Base-by-base conservation (phyloP, 2,329 filamentous ascomycete species). In the Bipolaris sorokiniana region DNA sequence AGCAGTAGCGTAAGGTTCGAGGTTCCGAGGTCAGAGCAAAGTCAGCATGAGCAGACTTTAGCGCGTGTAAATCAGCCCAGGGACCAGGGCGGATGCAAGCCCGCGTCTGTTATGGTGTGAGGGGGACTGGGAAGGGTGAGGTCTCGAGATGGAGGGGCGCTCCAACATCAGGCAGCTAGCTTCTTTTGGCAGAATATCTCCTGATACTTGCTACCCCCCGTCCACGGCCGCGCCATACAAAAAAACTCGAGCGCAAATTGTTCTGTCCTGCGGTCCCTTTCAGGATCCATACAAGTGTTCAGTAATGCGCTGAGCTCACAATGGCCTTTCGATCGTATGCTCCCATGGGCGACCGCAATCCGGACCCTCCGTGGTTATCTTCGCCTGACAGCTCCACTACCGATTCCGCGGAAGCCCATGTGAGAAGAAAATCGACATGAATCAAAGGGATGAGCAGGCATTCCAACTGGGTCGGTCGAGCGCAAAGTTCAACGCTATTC, bases 391-490 rank as follows among this genome's bases (percentile, higher is more conserved):
- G n/a, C 50, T 54, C 48, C 56, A 47, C 54, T 48, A 44, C 40
- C 44, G 44, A 47, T 20, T 16, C 36, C 9, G 23, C 22, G n/a
- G 47, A 51, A 50, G 58, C 49, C 46, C 49, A 64, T 61, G 42
- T 60, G 58, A 64, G 48, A 50, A 52, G n/a, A 13, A 36, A 26
- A 18, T 23, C 40, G 42, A 23, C 46, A 44, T 51, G 51, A 58
- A 56, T 58, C 56, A 22, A 57, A 36, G 28, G 62, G 61, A 51
- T 47, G 31, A 48, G n/a, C 45, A 33, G 47, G 58, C 23, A 48
- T 56, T 49, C 34, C 49, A 44, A 50, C 53, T 61, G 57, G 63
- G 31, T 60, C 67, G 67, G 67, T 65, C 67, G 67, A 70, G 47
- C 67, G 67, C 67, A 49, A 46, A 49, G 23, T 51, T 47, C 36